Evolutionary conservation across 805 yeast species (phyloP).

Genomic region (Wickerhamomyces hampshirensis): DNA sequence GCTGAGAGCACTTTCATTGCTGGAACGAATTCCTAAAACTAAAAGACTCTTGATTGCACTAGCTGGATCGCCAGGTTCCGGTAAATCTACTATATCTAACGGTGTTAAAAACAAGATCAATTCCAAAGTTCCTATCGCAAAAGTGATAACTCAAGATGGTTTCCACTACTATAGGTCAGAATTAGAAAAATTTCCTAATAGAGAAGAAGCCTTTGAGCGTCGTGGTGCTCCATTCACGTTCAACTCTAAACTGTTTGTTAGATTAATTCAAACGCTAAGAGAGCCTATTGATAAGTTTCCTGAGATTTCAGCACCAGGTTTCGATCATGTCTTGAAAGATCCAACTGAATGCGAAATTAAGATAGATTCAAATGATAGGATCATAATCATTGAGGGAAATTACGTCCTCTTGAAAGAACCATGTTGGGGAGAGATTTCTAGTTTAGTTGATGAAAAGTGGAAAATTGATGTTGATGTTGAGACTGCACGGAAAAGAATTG

Average conservation of each 20-base stretch:
- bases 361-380: conserved; percentile 10
- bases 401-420: conserved; percentile 15
- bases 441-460: conserved; percentile 11
- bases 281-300: conserved; percentile 7
- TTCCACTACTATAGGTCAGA: conserved; percentile 52
- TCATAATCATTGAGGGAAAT: conserved; percentile 17
- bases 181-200: conserved; percentile 49
- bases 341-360: conserved; percentile 9
- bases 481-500: conserved; percentile 6
- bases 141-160: conserved; percentile 66
- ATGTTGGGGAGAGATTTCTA: conserved; percentile 12
- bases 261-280: conserved; percentile 6
- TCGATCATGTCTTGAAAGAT: conserved; percentile 16
- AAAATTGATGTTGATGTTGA: conserved; percentile 6
- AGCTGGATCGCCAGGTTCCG: conserved; percentile 14
- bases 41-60: conserved; percentile 9
- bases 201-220: conserved; percentile 50
- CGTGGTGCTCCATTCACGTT: conserved; percentile 88
- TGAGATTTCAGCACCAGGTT: conserved; percentile 12
- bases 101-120: conserved; percentile 6
- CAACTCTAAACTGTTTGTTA: conserved; percentile 34
- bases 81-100: conserved; percentile 9
- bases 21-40: conserved; percentile 3
- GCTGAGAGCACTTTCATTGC: conserved; percentile 3
- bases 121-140: conserved; percentile 27